Conservation (phyloP, 2,329 filamentous ascomycete species). For the Pleomassaria siparia region DNA sequence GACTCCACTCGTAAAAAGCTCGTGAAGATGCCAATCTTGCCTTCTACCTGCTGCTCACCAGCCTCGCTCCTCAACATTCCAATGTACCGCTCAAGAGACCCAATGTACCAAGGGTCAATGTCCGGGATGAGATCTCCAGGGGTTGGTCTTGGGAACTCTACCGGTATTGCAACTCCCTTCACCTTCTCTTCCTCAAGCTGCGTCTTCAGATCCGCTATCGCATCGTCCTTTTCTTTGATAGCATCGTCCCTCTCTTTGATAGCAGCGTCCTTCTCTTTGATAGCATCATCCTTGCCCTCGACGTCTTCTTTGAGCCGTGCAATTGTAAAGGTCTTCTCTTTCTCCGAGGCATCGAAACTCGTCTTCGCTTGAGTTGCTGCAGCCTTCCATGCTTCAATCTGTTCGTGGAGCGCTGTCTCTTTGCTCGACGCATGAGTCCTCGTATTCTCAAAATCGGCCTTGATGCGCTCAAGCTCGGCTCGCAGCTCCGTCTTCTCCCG, state of each 20-base stretch:
- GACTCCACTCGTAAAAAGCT: conserved; percentile 47
- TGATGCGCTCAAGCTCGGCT: conserved; percentile 6
- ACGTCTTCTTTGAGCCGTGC: conserved; percentile 37
- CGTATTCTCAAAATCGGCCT: conserved; percentile 6
- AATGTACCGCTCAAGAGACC: conserved; percentile 57
- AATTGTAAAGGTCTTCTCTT: conserved; percentile 32
- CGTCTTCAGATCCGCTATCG: conserved; percentile 19
- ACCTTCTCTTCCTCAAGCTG: conserved; percentile 30
- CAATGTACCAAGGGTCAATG: conserved; percentile 59
- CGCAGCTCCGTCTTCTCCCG: conserved; percentile 13
- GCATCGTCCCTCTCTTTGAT: conserved; percentile 38
- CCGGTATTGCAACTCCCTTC: conserved; percentile 20
- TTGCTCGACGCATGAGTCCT: conserved; percentile 21
- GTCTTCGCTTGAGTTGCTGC: conserved; percentile 24
- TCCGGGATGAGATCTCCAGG: conserved; percentile 49
- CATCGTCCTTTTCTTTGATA: conserved; percentile 29
- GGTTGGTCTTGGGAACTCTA: conserved; percentile 22
- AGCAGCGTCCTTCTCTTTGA: conserved; percentile 26
- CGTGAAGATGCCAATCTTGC: conserved; percentile 57
- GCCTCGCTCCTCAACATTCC: conserved; percentile 58
- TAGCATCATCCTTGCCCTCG: conserved; percentile 39
- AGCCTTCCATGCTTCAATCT: conserved; percentile 22
- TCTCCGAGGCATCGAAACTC: conserved; percentile 22
- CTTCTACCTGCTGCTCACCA: conserved; percentile 47
- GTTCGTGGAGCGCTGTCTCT: conserved; percentile 18